These are phyloP conservation scores for Klebsormidium nitens DNA, from an alignment of 139 green algal species.

Conservation along the genomic window DNA sequence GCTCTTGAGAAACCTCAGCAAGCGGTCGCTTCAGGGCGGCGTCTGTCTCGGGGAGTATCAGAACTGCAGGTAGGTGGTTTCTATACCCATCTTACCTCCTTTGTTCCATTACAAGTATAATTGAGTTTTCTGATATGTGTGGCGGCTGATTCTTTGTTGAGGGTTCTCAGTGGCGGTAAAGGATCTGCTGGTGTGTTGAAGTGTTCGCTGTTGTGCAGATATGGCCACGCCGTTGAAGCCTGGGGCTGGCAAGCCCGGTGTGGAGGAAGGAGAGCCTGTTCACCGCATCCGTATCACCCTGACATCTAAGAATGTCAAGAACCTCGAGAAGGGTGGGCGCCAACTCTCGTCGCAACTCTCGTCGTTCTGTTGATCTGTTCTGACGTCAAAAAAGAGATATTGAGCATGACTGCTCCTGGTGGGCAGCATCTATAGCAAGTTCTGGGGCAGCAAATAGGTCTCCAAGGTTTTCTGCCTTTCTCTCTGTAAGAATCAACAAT, in stretches of 20 bases:
- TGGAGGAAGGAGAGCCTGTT: slow-evolving; percentile 63
- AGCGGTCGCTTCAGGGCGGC: no score
- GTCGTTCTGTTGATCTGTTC: slow-evolving; percentile 1
- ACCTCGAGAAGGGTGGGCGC: slow-evolving; percentile 83
- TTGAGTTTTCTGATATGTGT: no score
- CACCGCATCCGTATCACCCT: slow-evolving; percentile 99
- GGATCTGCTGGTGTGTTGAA: no score
- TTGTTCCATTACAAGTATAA: no score
- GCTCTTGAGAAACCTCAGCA: no score
- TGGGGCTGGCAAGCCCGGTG: slow-evolving; percentile 31
- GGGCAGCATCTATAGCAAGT: background rate
- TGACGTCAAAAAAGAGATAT: background rate
- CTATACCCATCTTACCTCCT: no score
- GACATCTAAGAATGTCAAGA: slow-evolving; percentile 89
- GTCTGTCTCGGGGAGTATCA: no score
- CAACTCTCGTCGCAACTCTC: background rate
- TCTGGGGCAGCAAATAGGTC: background rate
- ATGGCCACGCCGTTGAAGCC: background rate
- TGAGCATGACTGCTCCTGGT: background rate
- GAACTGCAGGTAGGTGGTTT: no score
- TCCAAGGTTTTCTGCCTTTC: background rate
- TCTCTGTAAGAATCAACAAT: slow-evolving; percentile 12
- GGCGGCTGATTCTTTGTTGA: no score
- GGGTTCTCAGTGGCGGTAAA: no score
- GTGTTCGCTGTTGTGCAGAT: no score